Base-by-base conservation (phyloP, 257 asterid species). In the Craterostigma plantagineum region DNA sequence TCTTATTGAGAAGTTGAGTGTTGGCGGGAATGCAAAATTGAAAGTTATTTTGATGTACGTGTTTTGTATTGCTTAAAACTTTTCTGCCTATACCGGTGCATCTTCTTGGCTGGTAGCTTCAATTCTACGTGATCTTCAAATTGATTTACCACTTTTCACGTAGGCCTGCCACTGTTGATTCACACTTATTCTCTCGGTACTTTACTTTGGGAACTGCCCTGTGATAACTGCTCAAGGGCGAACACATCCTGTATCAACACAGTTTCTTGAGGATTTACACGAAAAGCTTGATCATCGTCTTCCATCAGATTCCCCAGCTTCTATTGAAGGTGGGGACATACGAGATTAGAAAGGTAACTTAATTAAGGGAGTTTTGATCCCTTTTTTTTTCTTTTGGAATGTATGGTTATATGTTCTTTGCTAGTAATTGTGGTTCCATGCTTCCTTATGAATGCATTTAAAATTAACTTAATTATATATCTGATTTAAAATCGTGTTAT, bases 81-180 rank as follows among this genome's bases (percentile, higher is more conserved):
- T 45, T 48, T 49, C 38, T 60, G 34, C 45, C 37, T 40, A 14
- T 30, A 34, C 27, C 14, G 56, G 35, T 40, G 17, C 43, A 53
- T 56, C 17, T 42, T 60, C 39, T 47, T 54, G 27, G 50, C 42
- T 47, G 49, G 27, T 45, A 56, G 50, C 46, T 64, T 48, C 18
- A 42, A 4, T 39, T 39, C 18, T 13, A 42, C 3, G 10, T 4
- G 14, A n/a, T 42, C 46, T 13, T 42, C 16, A 8, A 13, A 42
- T 4, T 5, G 13, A n/a, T 38, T 44, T 55, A 57, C 34, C 37
- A 42, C 34, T 46, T 59, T 52, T 54, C 48, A 35, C 59, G 61
- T 61, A 87, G 98, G 98, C 82, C 98, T 41, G 98, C 98, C 42
- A 87, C 98, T 30, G 93, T 87, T 66, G 93, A 87, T 72, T 82